Base-by-base conservation (phyloP, 2,329 filamentous ascomycete genomes). In the Rasamsonia emersonii region DNA sequence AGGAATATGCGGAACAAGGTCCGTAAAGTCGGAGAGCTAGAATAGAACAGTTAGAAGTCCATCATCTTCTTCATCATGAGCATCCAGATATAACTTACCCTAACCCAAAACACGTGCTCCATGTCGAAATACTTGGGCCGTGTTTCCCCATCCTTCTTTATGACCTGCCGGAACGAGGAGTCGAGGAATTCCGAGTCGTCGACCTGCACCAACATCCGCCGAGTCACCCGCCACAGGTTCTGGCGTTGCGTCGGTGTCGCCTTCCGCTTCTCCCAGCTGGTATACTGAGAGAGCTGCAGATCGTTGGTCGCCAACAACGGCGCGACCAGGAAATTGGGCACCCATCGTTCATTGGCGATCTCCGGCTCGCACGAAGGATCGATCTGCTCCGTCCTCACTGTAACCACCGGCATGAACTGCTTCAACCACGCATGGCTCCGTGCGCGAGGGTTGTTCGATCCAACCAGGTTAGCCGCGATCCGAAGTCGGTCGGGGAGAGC, bases 101-200 rank as follows among this genome's bases (percentile, higher is more conserved):
- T 64, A 37, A 70, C 59, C 66, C 66, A 70, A 41, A 69, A 69
- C 28, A 70, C 51, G 50, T 64, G 64, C 35, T 66, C 58, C 62
- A 69, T 64, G 17, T 54, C 54, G 40, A 63, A 61, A 49, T 67
- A 70, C 44, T 66, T 69, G 16, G 59, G 61, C 30, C 54, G 48
- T 15, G 60, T 62, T 43, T 64, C 62, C 29, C 49, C 52, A 46
- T 65, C 61, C 40, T 58, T 51, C 36, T 56, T 50, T 39, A 56
- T 56, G 25, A 62, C 50, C 19, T 64, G 52, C 29, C 56, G 52
- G 16, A 60, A 51, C 11, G 54, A 57, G 8, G 57, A 56, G 28
- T 49, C 51, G 33, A 56, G 40, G 15, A 54, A 49, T 21, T 55
- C 56, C 10, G 53, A 44, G 18, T 61, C 56, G 31, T 60, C 60